Evolutionary conservation across 2,329 filamentous ascomycete genomes (phyloP).

Genomic region (Penicillium sclerotigenum): DNA sequence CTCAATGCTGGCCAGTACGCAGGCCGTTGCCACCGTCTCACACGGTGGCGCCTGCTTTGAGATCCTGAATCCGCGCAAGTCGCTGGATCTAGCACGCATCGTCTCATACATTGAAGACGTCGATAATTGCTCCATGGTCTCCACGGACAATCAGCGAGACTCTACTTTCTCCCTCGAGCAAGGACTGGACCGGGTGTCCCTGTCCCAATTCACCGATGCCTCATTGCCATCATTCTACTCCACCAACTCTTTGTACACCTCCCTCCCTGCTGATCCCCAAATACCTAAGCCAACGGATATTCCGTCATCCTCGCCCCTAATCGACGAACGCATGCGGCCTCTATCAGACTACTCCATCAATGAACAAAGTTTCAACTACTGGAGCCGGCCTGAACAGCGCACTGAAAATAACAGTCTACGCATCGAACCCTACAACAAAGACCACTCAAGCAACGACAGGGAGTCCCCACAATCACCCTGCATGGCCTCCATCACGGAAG

Average conservation of each 20-base stretch:
- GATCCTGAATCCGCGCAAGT: constrained; percentile 39
- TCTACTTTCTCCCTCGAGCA: constrained; percentile 23
- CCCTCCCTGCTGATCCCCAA: constrained; percentile 5
- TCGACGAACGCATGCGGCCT: constrained; percentile 19
- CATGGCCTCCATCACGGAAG: constrained; percentile 10
- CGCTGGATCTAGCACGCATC: constrained; percentile 34
- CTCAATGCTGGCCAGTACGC: constrained; percentile 28
- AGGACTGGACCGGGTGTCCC: constrained; percentile 18
- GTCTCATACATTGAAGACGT: constrained; percentile 38
- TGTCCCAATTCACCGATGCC: constrained; percentile 25
- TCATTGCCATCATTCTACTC: constrained; percentile 25
- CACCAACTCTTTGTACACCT: constrained; percentile 18
- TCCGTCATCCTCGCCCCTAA: constrained; percentile 18
- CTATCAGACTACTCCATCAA: constrained; percentile 22
- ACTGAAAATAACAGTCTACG: not conserved
- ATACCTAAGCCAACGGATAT: constrained; percentile 19
- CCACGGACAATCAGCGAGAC: constrained; percentile 19
- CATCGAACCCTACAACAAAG: not conserved
- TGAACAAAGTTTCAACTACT: constrained; percentile 11
- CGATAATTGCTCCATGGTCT: constrained; percentile 24
- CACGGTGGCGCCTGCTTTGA: constrained; percentile 38
- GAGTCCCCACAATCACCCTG: constrained; percentile 12
- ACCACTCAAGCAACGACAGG: constrained; percentile 1
- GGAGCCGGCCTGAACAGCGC: constrained; percentile 5
- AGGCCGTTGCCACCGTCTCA: constrained; percentile 28